Conservation (phyloP, 1,139 yeast genomes). For the Yamadazyma aaseri region DNA sequence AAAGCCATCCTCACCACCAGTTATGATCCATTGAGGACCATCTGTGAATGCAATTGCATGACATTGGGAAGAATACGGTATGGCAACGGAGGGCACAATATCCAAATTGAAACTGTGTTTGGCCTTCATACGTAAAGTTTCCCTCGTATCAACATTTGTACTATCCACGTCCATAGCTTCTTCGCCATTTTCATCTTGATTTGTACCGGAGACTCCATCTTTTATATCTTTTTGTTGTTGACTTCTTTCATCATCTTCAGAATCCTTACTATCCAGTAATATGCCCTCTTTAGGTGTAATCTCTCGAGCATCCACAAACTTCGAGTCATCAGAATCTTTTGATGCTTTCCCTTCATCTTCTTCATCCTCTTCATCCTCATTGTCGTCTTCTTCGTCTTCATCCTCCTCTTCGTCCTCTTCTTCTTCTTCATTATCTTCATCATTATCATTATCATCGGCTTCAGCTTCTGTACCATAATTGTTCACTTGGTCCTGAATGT, state of each 20-base stretch:
- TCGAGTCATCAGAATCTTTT: constrained; percentile 15
- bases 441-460: constrained; percentile 20
- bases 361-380: constrained; percentile 18
- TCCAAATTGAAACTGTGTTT: constrained; percentile 50
- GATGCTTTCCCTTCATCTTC: constrained; percentile 19
- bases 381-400: constrained; percentile 18
- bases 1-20: constrained; percentile 97
- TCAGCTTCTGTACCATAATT: constrained; percentile 18
- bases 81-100: constrained; percentile 67
- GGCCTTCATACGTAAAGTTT: constrained; percentile 42
- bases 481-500: constrained; percentile 9
- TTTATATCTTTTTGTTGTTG: not conserved
- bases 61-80: constrained; percentile 68
- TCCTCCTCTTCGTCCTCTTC: constrained; percentile 15
- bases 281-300: constrained; percentile 6
- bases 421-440: constrained; percentile 22
- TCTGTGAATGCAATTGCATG: constrained; percentile 76
- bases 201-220: constrained; percentile 9
- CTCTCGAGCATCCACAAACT: constrained; percentile 23
- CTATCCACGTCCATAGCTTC: constrained; percentile 13
- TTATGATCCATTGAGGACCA: constrained; percentile 84
- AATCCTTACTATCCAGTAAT: no score
- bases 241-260: constrained; percentile 5
- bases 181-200: constrained; percentile 6
- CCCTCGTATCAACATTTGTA: constrained; percentile 21